A percentile compares a stretch with the other conserved stretches of the same genome.
These are phyloP conservation scores for Metarhizium guizhouense DNA, from an alignment of 2,329 filamentous ascomycete species.

Conservation along the genomic window DNA sequence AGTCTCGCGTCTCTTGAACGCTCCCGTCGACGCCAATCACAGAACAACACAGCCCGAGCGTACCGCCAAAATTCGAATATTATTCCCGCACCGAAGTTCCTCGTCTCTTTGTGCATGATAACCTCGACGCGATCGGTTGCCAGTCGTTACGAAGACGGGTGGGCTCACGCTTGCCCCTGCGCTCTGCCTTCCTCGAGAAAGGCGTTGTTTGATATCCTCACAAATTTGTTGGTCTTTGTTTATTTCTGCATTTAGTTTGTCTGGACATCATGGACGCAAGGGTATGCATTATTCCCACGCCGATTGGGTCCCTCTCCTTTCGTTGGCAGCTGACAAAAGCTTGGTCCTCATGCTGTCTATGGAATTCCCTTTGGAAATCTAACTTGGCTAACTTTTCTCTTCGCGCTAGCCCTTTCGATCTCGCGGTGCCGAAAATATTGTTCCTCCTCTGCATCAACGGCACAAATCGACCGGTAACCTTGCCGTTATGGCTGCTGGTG, in stretches of 20 bases:
- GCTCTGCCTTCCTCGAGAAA: not conserved
- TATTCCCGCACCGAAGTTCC: not conserved
- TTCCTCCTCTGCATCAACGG: conserved; percentile 56
- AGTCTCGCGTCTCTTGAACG: conserved; percentile 5
- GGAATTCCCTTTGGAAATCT: not conserved
- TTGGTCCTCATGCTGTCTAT: not conserved
- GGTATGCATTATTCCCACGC: not conserved
- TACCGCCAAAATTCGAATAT: not conserved
- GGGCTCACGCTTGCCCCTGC: conserved; percentile 2
- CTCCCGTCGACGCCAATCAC: not conserved
- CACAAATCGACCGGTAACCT: conserved; percentile 71
- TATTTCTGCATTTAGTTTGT: not conserved
- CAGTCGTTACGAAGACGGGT: not conserved
- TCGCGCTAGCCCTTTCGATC: conserved; percentile 28
- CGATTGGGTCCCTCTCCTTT: not conserved
- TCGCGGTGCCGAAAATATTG: conserved; percentile 46
- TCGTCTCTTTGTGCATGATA: conserved; percentile 2
- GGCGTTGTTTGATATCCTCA: conserved; percentile 1
- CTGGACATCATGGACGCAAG: conserved; percentile 6
- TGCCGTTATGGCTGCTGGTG: conserved; percentile 16
- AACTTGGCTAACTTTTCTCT: not conserved
- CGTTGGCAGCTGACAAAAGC: not conserved
- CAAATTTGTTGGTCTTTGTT: not conserved
- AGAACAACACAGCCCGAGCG: conserved; percentile 1
- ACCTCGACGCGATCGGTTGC: conserved; percentile 1